phyloP scores from a whole-genome alignment of 2,329 filamentous ascomycete species.

The Alternaria sp. region DNA sequence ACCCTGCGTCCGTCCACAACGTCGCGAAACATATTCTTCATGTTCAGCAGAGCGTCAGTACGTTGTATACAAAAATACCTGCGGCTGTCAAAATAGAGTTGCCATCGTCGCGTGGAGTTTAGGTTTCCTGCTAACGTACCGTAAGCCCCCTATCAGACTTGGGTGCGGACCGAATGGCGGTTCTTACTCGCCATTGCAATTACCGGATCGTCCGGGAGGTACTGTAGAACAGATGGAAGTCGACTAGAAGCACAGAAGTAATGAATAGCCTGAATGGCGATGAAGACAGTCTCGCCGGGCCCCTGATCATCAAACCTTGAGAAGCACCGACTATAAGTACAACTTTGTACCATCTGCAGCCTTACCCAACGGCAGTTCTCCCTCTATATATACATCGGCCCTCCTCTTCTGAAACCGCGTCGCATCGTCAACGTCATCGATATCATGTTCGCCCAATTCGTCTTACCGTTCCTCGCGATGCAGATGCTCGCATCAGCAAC shows the following conservation, averaged over 20 bases:
- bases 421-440: not conserved
- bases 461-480: slow-evolving; percentile 2
- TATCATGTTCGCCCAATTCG: slow-evolving; percentile 3
- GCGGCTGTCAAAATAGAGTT: not conserved
- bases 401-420: not conserved
- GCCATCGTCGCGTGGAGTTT: not conserved
- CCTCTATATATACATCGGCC: not conserved
- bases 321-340: not conserved
- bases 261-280: not conserved
- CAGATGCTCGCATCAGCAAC: slow-evolving; percentile 6
- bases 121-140: not conserved
- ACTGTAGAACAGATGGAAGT: not conserved
- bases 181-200: not conserved
- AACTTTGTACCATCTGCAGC: not conserved
- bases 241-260: not conserved
- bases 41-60: not conserved
- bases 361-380: not conserved
- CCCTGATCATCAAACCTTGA: not conserved
- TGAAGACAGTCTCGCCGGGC: not conserved
- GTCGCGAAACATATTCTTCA: not conserved
- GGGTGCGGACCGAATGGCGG: slow-evolving; percentile 1
- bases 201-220: not conserved
- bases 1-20: not conserved
- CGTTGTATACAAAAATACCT: not conserved
- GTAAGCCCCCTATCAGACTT: not conserved